Evolutionary conservation across 257 asterid genomes (phyloP), one percentile per base, ranked within the genome.

Genomic region (Plantago elongata): DNA sequence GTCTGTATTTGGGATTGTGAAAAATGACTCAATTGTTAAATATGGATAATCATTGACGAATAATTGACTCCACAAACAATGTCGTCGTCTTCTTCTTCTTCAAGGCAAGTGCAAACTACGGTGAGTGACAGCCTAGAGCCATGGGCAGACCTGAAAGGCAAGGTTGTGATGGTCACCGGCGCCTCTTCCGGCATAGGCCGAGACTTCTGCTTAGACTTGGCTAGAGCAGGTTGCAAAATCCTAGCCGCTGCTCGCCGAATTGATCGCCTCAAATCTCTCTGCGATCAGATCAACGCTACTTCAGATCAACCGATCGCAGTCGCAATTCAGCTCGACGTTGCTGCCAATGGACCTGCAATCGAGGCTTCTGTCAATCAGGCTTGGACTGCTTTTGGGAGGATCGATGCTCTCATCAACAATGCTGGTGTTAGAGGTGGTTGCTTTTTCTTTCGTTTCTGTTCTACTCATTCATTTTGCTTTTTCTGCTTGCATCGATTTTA

Each of bases 171-270:
- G 81, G 82, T 89, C 30, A 89, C 97, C 52, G 95, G 95, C 45
- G 89, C 97, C 1, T 89, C 97, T 1, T 83, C 95, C 7, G 97
- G 97, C 4, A 70, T 89, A 7, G 97, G 97, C 29, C 78, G 87
- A 5, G 86, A 75, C 10, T 74, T 79, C 70, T 84, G 92, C 68
- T 61, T 87, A 45, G 86, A 89, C 59, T 67, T 89, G 10, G 84
- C 85, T 30, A 74, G 68, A 64, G 85, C 83, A 48, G 95, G 97
- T 59, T 89, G 95, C 81, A 79, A 66, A 67, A 66, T 87, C 49
- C 18, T 89, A 7, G 92, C 88, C 61, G 84, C 92, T 0, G 95
- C 97, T 37, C 83, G 97, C 10, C 72, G 92, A 8, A 38, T 69
- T 42, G 83, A 84, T 45, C 81, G 77, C 12, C 68, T 83, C 0